Conservation (phyloP, 1,284 basidiomycete genomes). For the Ustilago cynodontis region DNA sequence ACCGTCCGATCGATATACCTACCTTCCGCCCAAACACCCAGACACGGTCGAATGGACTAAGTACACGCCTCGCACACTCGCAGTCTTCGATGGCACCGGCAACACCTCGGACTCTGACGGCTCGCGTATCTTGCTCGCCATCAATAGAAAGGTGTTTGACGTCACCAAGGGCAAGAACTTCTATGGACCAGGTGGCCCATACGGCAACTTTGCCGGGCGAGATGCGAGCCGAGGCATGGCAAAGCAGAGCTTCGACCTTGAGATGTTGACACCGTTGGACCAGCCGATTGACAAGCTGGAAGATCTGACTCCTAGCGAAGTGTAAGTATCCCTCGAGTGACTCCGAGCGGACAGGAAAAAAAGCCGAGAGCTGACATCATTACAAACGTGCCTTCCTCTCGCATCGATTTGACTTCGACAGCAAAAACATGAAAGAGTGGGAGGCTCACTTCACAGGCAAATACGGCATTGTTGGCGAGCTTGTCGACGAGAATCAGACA, state of each 20-base stretch:
- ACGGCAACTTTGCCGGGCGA: constrained; percentile 94
- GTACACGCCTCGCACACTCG: constrained; percentile 67
- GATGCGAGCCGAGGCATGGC: constrained; percentile 96
- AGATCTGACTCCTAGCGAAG: constrained; percentile 82
- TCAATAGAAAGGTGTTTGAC: constrained; percentile 89
- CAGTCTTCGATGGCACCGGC: constrained; percentile 63
- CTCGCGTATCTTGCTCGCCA: constrained; percentile 82
- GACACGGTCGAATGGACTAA: constrained; percentile 57
- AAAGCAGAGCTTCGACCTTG: constrained; percentile 91
- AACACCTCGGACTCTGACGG: constrained; percentile 20
- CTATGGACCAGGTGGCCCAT: constrained; percentile 94
- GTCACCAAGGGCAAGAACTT: constrained; percentile 88
- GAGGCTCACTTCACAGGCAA: constrained; percentile 64
- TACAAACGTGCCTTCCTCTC: neutral
- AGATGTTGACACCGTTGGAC: constrained; percentile 89
- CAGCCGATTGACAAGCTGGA: constrained; percentile 84
- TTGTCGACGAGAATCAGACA: constrained; percentile 60
- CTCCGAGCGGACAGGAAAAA: neutral
- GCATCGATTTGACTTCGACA: neutral
- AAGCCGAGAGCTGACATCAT: neutral
- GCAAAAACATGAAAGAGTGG: constrained; percentile 65
- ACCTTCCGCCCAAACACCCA: constrained; percentile 59
- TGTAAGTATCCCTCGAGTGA: constrained; percentile 74
- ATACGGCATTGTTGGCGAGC: constrained; percentile 65
- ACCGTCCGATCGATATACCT: constrained; percentile 52